Evolutionary conservation across 257 asterid species (phyloP).

Genomic region (Agastache rugosa): DNA sequence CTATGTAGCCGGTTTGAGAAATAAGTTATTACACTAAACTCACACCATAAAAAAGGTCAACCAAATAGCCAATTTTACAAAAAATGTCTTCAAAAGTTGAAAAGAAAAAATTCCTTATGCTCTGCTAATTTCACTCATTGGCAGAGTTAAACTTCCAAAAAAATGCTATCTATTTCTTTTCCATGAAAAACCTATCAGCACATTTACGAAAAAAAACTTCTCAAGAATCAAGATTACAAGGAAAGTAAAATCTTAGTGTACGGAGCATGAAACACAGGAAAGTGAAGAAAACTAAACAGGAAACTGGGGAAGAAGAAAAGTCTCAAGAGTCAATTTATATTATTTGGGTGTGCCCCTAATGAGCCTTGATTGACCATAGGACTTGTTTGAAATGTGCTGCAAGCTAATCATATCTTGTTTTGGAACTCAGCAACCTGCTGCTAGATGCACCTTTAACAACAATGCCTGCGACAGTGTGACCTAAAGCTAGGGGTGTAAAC

Average conservation of each 20-base stretch:
- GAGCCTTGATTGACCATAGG: neutral
- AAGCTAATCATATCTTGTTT: neutral
- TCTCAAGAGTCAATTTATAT: neutral
- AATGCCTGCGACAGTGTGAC: constrained; percentile 3
- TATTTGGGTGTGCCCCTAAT: neutral
- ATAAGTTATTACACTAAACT: constrained; percentile 4
- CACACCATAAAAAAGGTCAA: neutral
- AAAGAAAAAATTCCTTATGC: neutral
- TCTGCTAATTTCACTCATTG: neutral
- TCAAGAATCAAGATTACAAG: neutral
- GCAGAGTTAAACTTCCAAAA: neutral
- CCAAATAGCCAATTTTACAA: constrained; percentile 3
- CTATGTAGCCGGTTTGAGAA: neutral
- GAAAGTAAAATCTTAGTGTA: neutral
- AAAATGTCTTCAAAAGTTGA: neutral
- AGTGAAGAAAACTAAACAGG: neutral
- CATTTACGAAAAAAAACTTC: neutral
- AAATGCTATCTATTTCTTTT: neutral
- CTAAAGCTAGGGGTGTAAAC: neutral
- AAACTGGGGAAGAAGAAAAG: neutral
- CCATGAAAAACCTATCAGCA: neutral
- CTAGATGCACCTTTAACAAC: constrained; percentile 12
- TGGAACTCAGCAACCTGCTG: constrained; percentile 7
- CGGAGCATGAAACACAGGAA: neutral
- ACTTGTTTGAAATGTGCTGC: neutral